Evolutionary conservation across 2,329 filamentous ascomycete genomes (phyloP).

Genomic region (Nemania bipapillata): DNA sequence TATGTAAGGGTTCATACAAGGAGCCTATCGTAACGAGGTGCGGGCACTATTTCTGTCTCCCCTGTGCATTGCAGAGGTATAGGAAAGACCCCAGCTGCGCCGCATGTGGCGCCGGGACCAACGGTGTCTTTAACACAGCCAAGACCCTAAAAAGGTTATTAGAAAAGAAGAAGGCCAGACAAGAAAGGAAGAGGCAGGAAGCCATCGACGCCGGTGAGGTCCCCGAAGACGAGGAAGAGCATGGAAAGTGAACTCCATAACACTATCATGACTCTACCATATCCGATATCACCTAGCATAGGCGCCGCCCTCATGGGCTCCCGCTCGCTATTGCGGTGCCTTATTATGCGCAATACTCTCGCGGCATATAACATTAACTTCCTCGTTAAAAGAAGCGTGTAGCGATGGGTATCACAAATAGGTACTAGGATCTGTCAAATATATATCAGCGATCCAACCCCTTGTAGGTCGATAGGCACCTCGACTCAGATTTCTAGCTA

Average conservation of each 20-base stretch:
- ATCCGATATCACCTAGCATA: background rate
- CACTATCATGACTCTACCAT: background rate
- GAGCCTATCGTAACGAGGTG: slow-evolving; percentile 87
- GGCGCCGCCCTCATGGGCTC: background rate
- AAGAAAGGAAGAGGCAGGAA: slow-evolving; percentile 66
- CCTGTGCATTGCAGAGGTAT: slow-evolving; percentile 87
- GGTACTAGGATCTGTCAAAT: background rate
- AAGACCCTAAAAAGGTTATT: slow-evolving; percentile 84
- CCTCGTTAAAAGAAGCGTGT: background rate
- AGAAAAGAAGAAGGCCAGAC: slow-evolving; percentile 74
- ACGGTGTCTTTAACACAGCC: slow-evolving; percentile 88
- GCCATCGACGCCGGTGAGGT: slow-evolving; percentile 64
- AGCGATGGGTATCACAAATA: background rate
- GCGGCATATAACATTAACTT: background rate
- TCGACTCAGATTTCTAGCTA: background rate
- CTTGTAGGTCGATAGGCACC: background rate
- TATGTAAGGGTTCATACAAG: slow-evolving; percentile 82
- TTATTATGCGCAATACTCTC: background rate
- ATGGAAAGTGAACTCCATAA: slow-evolving; percentile 30
- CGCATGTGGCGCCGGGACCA: slow-evolving; percentile 84
- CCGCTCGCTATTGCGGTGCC: background rate
- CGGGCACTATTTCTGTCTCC: slow-evolving; percentile 94
- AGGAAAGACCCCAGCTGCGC: slow-evolving; percentile 87
- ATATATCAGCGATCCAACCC: background rate
- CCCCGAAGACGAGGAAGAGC: slow-evolving; percentile 58